These are phyloP conservation scores for Aciculosporium take DNA, from an alignment of 2,329 filamentous ascomycete species.

Conservation along the genomic window DNA sequence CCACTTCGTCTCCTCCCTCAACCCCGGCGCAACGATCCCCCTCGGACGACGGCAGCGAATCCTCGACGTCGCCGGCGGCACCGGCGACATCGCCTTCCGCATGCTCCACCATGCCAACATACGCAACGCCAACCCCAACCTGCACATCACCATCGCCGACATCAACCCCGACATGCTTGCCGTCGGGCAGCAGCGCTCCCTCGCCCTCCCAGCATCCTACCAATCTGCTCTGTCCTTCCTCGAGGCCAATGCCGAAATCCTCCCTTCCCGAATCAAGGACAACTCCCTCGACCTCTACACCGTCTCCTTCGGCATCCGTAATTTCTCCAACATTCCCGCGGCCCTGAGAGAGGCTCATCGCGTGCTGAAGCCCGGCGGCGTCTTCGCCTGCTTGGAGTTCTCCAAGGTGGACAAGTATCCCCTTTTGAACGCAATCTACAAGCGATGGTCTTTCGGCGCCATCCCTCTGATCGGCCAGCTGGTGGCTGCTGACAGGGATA, in stretches of 20 bases:
- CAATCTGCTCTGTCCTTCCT: constrained; percentile 56
- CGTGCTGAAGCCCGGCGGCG: constrained; percentile 82
- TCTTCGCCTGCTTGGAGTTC: constrained; percentile 96
- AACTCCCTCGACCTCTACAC: constrained; percentile 87
- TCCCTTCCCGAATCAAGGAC: constrained; percentile 47
- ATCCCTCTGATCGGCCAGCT: constrained; percentile 93
- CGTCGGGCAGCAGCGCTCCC: constrained; percentile 69
- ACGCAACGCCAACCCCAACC: constrained; percentile 58
- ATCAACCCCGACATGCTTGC: constrained; percentile 93
- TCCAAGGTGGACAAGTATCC: constrained; percentile 64
- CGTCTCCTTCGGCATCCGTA: constrained; percentile 91
- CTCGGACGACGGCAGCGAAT: constrained; percentile 47
- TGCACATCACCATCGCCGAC: constrained; percentile 81
- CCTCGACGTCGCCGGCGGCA: constrained; percentile 92
- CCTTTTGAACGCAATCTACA: constrained; percentile 74
- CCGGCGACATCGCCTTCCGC: constrained; percentile 94
- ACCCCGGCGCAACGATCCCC: constrained; percentile 53
- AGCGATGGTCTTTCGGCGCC: constrained; percentile 87
- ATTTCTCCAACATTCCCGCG: constrained; percentile 82
- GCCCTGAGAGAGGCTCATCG: constrained; percentile 74
- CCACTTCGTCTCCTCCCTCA: constrained; percentile 82
- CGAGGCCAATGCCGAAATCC: constrained; percentile 76
- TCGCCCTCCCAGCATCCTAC: constrained; percentile 38
- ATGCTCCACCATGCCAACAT: constrained; percentile 81
- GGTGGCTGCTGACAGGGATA: constrained; percentile 84